These are phyloP conservation scores for Taphrina sp. DNA, from an alignment of 1,139 yeast genomes.

Conservation along the genomic window DNA sequence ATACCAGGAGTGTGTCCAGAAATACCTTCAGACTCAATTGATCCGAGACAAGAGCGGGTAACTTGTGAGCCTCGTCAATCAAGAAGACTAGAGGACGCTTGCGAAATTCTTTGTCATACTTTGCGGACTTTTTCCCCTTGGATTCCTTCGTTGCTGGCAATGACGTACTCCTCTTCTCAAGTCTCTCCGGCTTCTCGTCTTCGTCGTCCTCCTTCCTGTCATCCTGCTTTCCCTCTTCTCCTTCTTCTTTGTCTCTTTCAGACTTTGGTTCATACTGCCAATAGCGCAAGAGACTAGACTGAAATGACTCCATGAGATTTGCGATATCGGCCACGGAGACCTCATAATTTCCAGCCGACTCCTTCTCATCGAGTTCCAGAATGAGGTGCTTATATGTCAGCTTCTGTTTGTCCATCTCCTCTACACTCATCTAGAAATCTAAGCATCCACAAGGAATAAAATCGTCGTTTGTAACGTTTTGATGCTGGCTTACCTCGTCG, in stretches of 20 bases:
- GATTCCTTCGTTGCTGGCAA: not conserved
- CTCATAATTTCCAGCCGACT: not conserved
- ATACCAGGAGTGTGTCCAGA: slow-evolving; percentile 27
- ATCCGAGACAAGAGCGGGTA: slow-evolving; percentile 23
- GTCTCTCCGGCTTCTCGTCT: not conserved
- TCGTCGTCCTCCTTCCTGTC: not conserved
- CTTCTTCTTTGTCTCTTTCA: not conserved
- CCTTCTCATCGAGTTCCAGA: slow-evolving; percentile 24
- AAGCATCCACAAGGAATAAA: not conserved
- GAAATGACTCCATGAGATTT: slow-evolving; percentile 22
- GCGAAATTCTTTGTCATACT: slow-evolving; percentile 4
- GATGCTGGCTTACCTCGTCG: slow-evolving; percentile 5
- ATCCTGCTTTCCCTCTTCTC: not conserved
- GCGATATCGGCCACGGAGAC: slow-evolving; percentile 32
- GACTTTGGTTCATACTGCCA: slow-evolving; percentile 16
- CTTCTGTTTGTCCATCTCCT: slow-evolving; percentile 12
- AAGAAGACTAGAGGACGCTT: slow-evolving; percentile 22
- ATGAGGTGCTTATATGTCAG: slow-evolving; percentile 24
- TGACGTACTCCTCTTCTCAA: too few relatives aligned
- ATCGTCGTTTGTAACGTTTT: not conserved
- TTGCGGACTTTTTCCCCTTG: not conserved
- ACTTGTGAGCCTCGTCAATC: slow-evolving; percentile 30
- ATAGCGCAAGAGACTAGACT: slow-evolving; percentile 19
- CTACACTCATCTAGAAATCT: not conserved
- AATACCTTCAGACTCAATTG: slow-evolving; percentile 26